Evolutionary conservation across 2,329 filamentous ascomycete genomes (phyloP).

Genomic region (Claviceps pazoutovae): DNA sequence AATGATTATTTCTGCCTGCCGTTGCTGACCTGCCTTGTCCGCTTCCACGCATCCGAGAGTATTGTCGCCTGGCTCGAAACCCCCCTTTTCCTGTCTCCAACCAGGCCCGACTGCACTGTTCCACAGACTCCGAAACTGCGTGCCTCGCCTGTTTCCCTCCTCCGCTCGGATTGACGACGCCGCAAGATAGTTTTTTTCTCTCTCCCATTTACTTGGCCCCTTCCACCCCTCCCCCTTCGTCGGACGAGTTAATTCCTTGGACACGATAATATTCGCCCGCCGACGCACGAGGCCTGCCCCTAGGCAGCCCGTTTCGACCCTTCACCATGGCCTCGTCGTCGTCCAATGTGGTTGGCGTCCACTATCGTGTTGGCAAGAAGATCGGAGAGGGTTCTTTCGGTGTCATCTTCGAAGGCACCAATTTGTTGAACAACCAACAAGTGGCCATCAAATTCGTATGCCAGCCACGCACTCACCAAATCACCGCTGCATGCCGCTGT

Average conservation of each 20-base stretch:
- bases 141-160: slow-evolving; percentile 5
- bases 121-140: slow-evolving; percentile 5
- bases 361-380: slow-evolving; percentile 98
- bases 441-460: slow-evolving; percentile 98
- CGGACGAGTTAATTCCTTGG: background rate
- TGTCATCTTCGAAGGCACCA: slow-evolving; percentile 97
- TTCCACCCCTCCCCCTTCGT: background rate
- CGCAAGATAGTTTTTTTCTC: slow-evolving; percentile 2
- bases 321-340: slow-evolving; percentile 67
- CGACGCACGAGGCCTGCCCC: slow-evolving; percentile 5
- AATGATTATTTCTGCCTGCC: slow-evolving; percentile 11
- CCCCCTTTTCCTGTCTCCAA: background rate
- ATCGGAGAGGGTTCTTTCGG: slow-evolving; percentile 97
- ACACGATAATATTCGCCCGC: slow-evolving; percentile 2
- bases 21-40: slow-evolving; percentile 9
- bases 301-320: slow-evolving; percentile 5
- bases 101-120: slow-evolving; percentile 5
- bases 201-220: background rate
- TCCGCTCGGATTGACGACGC: slow-evolving; percentile 6
- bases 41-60: background rate
- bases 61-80: slow-evolving; percentile 3
- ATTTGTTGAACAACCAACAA: slow-evolving; percentile 96
- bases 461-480: slow-evolving; percentile 14
- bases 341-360: slow-evolving; percentile 95
- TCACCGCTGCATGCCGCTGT: background rate